Percentiles rank a stretch among this genome's conserved stretches.
These are phyloP conservation scores for Phytophthora macrochlamydospora DNA, from an alignment of 352 stramenopile species.

Conservation along the genomic window DNA sequence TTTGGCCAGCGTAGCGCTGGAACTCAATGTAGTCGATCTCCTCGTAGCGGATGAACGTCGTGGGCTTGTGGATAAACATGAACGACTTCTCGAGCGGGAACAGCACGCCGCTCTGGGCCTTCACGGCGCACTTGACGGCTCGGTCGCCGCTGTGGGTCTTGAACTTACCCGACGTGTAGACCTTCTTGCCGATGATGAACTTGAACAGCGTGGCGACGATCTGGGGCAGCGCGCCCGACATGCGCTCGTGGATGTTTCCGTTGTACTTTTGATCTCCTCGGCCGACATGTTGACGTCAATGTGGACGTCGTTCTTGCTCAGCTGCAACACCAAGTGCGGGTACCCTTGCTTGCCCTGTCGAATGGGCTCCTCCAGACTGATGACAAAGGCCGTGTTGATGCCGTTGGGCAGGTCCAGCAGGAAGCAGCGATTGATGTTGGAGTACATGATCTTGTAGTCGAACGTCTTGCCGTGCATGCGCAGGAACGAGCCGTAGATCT, in stretches of 20 bases:
- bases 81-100: slow-evolving; percentile 99
- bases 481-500: slow-evolving; percentile 98
- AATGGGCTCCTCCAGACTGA: slow-evolving; percentile 98
- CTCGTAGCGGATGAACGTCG: slow-evolving; percentile 98
- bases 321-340: slow-evolving; percentile 98
- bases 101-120: slow-evolving; percentile 96
- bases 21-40: slow-evolving; percentile 99
- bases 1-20: slow-evolving; percentile 95
- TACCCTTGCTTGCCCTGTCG: slow-evolving; percentile 99
- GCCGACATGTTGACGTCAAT: slow-evolving; percentile 95
- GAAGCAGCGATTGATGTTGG: slow-evolving; percentile 99
- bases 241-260: slow-evolving; percentile 95
- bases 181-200: slow-evolving; percentile 96
- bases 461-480: slow-evolving; percentile 98
- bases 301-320: slow-evolving; percentile 86
- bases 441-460: slow-evolving; percentile 99
- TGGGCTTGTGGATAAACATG: slow-evolving; percentile 99
- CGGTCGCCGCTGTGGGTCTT: slow-evolving; percentile 88
- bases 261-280: slow-evolving; percentile 99
- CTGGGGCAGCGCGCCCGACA: slow-evolving; percentile 96
- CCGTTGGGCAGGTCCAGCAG: slow-evolving; percentile 97
- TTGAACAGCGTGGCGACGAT: slow-evolving; percentile 99
- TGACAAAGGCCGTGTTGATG: slow-evolving; percentile 98
- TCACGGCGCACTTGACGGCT: slow-evolving; percentile 91
- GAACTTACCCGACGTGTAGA: slow-evolving; percentile 95